Conservation (phyloP, 1,284 basidiomycete species). For the Leccinum colubrinum region DNA sequence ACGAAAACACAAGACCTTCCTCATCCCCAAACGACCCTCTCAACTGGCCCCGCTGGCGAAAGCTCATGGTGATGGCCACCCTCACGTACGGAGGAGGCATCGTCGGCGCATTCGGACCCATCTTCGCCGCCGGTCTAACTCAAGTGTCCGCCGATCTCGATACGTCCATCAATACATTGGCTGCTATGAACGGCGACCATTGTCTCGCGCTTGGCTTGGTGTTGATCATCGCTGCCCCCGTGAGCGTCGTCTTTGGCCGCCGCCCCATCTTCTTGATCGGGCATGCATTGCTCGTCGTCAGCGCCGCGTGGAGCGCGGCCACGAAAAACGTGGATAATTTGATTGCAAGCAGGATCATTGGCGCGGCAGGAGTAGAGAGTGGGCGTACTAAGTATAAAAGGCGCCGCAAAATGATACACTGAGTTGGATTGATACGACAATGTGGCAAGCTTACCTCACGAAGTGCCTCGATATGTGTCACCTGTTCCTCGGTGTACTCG, state of each 20-base stretch:
- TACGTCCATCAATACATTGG: not conserved
- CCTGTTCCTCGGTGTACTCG: conserved; percentile 64
- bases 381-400: conserved; percentile 53
- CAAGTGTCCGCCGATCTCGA: not conserved
- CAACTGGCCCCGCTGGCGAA: not conserved
- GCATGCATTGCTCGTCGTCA: not conserved
- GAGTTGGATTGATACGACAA: not conserved
- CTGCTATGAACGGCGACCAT: not conserved
- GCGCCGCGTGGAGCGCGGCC: not conserved
- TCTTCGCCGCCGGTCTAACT: not conserved
- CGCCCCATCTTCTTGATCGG: not conserved
- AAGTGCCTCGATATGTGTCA: conserved; percentile 55
- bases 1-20: not conserved
- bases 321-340: not conserved
- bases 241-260: not conserved
- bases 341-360: not conserved
- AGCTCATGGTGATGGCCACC: conserved; percentile 1
- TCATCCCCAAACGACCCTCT: not conserved
- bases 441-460: conserved; percentile 47
- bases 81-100: not conserved
- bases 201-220: not conserved
- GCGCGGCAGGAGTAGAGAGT: conserved; percentile 55
- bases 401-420: not conserved
- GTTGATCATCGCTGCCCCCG: not conserved
- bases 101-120: not conserved